Percentiles rank a stretch among this genome's conserved stretches.
These are phyloP conservation scores for Mycena venus DNA, from an alignment of 768 basidiomycete genomes.

Conservation along the genomic window DNA sequence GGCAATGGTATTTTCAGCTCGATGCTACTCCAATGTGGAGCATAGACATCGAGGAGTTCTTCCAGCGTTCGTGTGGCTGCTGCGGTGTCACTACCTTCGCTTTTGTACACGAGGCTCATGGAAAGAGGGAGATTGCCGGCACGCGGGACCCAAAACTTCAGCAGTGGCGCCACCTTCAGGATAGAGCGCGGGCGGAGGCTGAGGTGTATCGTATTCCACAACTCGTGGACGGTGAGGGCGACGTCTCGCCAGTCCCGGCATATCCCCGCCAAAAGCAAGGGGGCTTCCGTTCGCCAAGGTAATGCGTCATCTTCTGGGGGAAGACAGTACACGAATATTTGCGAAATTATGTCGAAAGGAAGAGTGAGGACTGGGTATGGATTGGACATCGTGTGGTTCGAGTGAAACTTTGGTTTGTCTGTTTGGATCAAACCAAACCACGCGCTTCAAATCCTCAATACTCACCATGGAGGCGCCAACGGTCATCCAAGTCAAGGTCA, in stretches of 20 bases:
- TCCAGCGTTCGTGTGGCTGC: background rate
- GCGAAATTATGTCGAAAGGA: conserved; percentile 12
- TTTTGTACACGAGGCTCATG: conserved; percentile 8
- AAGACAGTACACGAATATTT: conserved; percentile 25
- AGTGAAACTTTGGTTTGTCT: background rate
- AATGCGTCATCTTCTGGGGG: conserved; percentile 14
- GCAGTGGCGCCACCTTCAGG: conserved; percentile 1
- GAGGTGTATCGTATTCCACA: conserved; percentile 25
- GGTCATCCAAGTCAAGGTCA: conserved; percentile 22
- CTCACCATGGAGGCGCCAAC: conserved; percentile 12
- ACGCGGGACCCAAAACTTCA: conserved; percentile 19
- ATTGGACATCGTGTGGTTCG: background rate
- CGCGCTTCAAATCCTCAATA: background rate
- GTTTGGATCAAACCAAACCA: background rate
- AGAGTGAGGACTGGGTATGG: conserved; percentile 5
- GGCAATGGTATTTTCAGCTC: background rate
- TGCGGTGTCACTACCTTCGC: background rate
- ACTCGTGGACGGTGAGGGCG: background rate
- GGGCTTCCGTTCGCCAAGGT: conserved; percentile 16
- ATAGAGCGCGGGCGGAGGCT: background rate
- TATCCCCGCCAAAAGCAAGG: conserved; percentile 15
- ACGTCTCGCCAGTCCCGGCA: conserved; percentile 15
- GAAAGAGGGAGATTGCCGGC: conserved; percentile 15
- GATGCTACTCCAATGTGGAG: conserved; percentile 13
- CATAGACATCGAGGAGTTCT: background rate